Base-by-base conservation (phyloP, 345 rosid species). In the Cardamine chenopodiifolia region DNA sequence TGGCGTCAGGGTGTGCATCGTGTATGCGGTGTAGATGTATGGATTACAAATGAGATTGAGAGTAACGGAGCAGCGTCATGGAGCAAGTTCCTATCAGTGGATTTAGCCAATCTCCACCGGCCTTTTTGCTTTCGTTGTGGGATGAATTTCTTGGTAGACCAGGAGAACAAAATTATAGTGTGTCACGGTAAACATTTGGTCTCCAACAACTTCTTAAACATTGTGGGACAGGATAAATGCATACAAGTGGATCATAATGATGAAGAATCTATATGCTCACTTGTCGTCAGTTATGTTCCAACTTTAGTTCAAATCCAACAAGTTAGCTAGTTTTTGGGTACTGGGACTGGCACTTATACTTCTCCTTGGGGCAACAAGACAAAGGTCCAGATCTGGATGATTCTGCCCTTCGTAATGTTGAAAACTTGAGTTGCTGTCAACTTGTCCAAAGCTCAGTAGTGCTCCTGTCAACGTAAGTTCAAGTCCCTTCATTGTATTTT, bases 281-380 rank as follows among this genome's bases (percentile, higher is more conserved):
- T 17, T 23, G 13, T 67, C 34, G 6, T 67, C 12, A 53, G 34
- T 10, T 67, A 52, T 23, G 26, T 67, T 50, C 71, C 71, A 50
- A 35, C 60, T 50, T 66, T 34, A 15, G 47, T 34, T 66, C 59
- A 34, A 66, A 50, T 66, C 9, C 20, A 29, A 29, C 7, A 29
- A 29, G 31, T 7, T 29, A 29, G 5, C 31, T 29, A 29, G 31
- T 5, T 29, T 29, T 29, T 29, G 7, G 31, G 31, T 29, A 5
- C 31, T 29, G 6, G 31, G 31, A 29, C 31, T 2, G 1, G 31
- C 31, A 29, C 1, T 29, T 5, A 29, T 29, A 29, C 31, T 29
- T 29, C 7, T 29, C 31, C 1, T 6, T 29, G 31, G 31, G 7
- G 7, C 7, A 29, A 29, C 7, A 29, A 29, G 31, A 29, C 31